Evolutionary conservation across 1,139 yeast genomes (phyloP).

Genomic region (Lodderomyces beijingensis): DNA sequence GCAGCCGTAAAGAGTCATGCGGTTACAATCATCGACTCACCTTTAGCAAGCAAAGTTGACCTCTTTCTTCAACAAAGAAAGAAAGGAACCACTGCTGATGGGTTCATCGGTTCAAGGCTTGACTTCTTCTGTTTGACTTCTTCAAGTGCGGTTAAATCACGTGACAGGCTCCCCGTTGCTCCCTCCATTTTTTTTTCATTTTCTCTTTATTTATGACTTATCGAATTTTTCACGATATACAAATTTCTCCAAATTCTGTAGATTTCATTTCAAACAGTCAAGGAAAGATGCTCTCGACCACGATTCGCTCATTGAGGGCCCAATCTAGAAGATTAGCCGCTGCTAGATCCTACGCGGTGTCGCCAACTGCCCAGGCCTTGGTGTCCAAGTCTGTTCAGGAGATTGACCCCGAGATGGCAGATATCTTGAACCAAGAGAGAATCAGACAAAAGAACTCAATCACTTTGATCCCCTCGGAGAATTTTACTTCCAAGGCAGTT

Average conservation of each 20-base stretch:
- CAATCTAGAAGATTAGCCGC: not conserved
- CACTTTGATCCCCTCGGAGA: conserved; percentile 90
- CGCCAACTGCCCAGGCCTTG: conserved; percentile 46
- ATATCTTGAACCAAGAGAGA: conserved; percentile 68
- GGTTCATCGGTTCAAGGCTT: no score
- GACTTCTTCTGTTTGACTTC: no score
- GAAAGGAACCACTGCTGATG: no score
- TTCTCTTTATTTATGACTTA: not conserved
- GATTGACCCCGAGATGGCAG: conserved; percentile 83
- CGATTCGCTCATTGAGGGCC: conserved; percentile 4
- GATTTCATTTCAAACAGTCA: no score
- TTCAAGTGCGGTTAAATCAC: no score
- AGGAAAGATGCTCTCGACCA: conserved; percentile 3
- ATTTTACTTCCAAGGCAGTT: conserved; percentile 91
- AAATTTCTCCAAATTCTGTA: no score
- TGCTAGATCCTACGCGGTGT: conserved; percentile 39
- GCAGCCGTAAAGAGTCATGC: no score
- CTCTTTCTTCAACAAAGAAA: no score
- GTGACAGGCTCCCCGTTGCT: conserved; percentile 1
- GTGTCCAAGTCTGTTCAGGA: conserved; percentile 62
- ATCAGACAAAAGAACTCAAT: conserved; percentile 84
- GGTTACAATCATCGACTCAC: no score
- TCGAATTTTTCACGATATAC: not conserved
- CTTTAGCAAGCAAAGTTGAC: no score
- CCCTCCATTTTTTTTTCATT: not conserved